Percentiles rank a stretch among this genome's conserved stretches.
phyloP scores from a whole-genome alignment of 805 yeast species.

The Soucietia sequanensis region DNA sequence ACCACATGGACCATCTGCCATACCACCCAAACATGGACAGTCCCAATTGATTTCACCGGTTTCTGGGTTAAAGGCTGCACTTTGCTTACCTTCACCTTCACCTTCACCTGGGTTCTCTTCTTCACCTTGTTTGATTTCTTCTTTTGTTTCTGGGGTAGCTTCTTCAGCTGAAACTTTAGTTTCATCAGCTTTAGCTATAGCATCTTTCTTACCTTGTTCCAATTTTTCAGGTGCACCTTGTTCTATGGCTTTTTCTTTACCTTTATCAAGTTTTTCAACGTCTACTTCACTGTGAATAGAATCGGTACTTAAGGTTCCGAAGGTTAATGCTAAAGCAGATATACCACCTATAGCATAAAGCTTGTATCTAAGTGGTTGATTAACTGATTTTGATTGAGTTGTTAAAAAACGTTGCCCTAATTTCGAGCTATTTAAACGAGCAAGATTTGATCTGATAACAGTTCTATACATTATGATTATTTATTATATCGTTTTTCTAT shows the following conservation, averaged over 20 bases:
- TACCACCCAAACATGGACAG: constrained; percentile 98
- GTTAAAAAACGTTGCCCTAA: background rate
- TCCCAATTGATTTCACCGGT: constrained; percentile 99
- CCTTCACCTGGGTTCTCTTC: constrained; percentile 8
- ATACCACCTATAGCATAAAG: constrained; percentile 1
- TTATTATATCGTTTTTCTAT: too few relatives aligned
- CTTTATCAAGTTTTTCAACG: too few relatives aligned
- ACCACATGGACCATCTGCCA: constrained; percentile 99
- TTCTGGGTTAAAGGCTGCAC: constrained; percentile 88
- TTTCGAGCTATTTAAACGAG: constrained; percentile 9
- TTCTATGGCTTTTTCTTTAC: constrained; percentile 5
- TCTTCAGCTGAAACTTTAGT: constrained; percentile 3
- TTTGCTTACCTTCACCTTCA: constrained; percentile 34
- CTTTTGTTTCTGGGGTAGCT: constrained; percentile 5
- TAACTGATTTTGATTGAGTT: background rate
- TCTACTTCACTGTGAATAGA: constrained; percentile 7
- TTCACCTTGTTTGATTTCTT: constrained; percentile 1
- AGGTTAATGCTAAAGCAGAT: background rate
- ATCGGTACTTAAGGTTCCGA: background rate
- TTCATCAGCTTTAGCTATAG: constrained; percentile 2
- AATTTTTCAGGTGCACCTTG: constrained; percentile 10
- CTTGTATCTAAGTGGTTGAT: constrained; percentile 2
- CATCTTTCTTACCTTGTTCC: constrained; percentile 3
- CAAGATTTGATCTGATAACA: constrained; percentile 10
- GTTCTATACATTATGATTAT: constrained; percentile 25